phyloP scores from a whole-genome alignment of 495 filamentous ascomycete genomes.

The Oleoguttula mirabilis region DNA sequence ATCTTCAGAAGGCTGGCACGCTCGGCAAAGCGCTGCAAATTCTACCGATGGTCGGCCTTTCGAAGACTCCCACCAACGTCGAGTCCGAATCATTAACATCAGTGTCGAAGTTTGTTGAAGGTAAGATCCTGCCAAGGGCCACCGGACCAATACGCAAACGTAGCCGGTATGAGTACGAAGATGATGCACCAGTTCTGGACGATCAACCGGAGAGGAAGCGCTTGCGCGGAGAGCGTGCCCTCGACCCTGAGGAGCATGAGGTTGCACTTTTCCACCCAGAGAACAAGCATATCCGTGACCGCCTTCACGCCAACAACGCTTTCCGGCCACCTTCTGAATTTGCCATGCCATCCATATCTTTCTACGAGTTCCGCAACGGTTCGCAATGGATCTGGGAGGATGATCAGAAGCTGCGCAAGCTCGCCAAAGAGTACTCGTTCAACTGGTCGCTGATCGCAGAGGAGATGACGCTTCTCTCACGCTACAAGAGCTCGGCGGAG shows the following conservation, averaged over 20 bases:
- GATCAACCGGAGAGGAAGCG: conserved; percentile 26
- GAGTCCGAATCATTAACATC: conserved; percentile 52
- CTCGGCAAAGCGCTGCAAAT: conserved; percentile 54
- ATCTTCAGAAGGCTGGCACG: conserved; percentile 10
- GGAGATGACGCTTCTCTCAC: conserved; percentile 58
- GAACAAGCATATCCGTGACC: conserved; percentile 78
- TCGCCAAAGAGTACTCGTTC: conserved; percentile 86
- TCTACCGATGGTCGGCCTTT: conserved; percentile 30
- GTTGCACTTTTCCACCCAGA: conserved; percentile 83
- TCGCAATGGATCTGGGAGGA: conserved; percentile 87
- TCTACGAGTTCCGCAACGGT: conserved; percentile 72
- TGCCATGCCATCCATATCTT: conserved; percentile 73
- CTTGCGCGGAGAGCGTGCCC: conserved; percentile 28
- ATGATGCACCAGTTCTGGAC: conserved; percentile 34
- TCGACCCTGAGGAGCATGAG: conserved; percentile 58
- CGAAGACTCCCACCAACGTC: conserved; percentile 25
- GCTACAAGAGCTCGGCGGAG: conserved; percentile 71
- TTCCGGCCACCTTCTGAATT: conserved; percentile 88
- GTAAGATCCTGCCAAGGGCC: conserved; percentile 59
- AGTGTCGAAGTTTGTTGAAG: conserved; percentile 70
- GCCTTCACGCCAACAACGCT: conserved; percentile 81
- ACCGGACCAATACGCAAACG: conserved; percentile 60
- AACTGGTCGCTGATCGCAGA: conserved; percentile 91
- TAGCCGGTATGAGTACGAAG: conserved; percentile 68
- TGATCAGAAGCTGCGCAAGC: conserved; percentile 71